Evolutionary conservation across 768 basidiomycete genomes (phyloP).

Genomic region (Auricularia sp.): DNA sequence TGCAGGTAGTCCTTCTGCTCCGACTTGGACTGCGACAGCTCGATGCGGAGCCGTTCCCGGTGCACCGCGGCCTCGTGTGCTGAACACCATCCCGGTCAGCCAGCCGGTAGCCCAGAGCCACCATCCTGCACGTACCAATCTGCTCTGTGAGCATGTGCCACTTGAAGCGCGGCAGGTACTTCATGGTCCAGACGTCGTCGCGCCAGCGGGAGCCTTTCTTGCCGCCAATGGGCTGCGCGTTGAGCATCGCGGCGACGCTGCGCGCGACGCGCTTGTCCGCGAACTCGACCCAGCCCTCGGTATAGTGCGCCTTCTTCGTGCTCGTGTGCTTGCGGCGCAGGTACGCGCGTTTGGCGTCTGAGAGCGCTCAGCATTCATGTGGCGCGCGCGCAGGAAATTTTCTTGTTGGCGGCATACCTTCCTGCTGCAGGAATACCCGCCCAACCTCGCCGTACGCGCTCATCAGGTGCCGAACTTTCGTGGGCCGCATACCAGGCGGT

Average conservation of each 20-base stretch:
- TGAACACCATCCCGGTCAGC: constrained; percentile 21
- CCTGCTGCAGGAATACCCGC: constrained; percentile 85
- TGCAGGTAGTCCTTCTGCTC: constrained; percentile 91
- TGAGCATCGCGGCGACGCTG: constrained; percentile 87
- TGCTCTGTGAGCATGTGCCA: constrained; percentile 99
- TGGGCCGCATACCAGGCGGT: constrained; percentile 95
- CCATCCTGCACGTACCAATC: constrained; percentile 61
- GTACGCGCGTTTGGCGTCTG: constrained; percentile 84
- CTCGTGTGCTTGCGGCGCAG: constrained; percentile 69
- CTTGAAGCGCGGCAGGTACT: constrained; percentile 94
- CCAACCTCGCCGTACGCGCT: constrained; percentile 83
- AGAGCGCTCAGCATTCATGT: neutral
- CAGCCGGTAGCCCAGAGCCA: constrained; percentile 6
- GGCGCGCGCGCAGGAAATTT: neutral
- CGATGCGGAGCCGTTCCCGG: constrained; percentile 79
- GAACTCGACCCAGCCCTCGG: constrained; percentile 98
- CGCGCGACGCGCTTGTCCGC: constrained; percentile 87
- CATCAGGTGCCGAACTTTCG: constrained; percentile 92
- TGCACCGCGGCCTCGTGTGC: constrained; percentile 91
- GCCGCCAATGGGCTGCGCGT: constrained; percentile 90
- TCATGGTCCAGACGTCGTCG: constrained; percentile 99
- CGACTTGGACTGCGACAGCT: constrained; percentile 73
- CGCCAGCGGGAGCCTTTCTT: constrained; percentile 86
- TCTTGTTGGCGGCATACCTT: constrained; percentile 45
- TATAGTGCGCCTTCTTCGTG: constrained; percentile 79